Conservation (phyloP, 805 yeast genomes). For the Pichia nanzhaoensis region DNA sequence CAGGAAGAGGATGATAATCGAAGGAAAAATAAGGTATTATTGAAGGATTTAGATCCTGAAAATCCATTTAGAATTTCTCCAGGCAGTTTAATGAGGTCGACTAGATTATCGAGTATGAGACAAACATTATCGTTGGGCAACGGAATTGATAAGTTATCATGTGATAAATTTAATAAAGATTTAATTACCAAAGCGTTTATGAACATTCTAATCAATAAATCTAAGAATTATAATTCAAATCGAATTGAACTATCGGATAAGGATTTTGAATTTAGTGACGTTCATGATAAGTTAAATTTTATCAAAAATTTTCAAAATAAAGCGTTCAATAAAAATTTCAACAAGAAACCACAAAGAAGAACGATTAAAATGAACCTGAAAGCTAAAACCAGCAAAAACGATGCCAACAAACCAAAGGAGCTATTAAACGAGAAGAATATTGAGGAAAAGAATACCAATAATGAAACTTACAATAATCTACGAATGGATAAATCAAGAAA, state of each 20-base stretch:
- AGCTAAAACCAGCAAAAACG: neutral
- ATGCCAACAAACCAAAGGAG: neutral
- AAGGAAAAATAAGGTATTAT: slow-evolving; percentile 33
- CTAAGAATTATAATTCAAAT: slow-evolving; percentile 22
- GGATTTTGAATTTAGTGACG: slow-evolving; percentile 24
- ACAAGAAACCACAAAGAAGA: slow-evolving; percentile 28
- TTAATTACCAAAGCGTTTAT: slow-evolving; percentile 30
- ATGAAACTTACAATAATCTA: neutral
- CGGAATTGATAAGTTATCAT: slow-evolving; percentile 22
- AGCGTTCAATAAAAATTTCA: slow-evolving; percentile 31
- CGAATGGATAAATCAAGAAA: neutral
- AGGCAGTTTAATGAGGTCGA: slow-evolving; percentile 58
- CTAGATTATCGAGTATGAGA: slow-evolving; percentile 64
- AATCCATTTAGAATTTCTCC: slow-evolving; percentile 53
- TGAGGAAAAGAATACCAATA: neutral
- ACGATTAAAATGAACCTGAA: slow-evolving; percentile 19
- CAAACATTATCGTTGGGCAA: slow-evolving; percentile 68
- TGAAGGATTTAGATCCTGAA: slow-evolving; percentile 48
- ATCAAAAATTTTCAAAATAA: slow-evolving; percentile 42
- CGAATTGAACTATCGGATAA: slow-evolving; percentile 31
- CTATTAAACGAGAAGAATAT: neutral
- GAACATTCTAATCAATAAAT: slow-evolving; percentile 23
- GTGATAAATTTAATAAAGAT: slow-evolving; percentile 29
- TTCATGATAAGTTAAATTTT: slow-evolving; percentile 33
- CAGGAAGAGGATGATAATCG: slow-evolving; percentile 24